Evolutionary conservation across 768 basidiomycete species (phyloP), one percentile per base, ranked within the genome.

Genomic region (Russula dissimulans): DNA sequence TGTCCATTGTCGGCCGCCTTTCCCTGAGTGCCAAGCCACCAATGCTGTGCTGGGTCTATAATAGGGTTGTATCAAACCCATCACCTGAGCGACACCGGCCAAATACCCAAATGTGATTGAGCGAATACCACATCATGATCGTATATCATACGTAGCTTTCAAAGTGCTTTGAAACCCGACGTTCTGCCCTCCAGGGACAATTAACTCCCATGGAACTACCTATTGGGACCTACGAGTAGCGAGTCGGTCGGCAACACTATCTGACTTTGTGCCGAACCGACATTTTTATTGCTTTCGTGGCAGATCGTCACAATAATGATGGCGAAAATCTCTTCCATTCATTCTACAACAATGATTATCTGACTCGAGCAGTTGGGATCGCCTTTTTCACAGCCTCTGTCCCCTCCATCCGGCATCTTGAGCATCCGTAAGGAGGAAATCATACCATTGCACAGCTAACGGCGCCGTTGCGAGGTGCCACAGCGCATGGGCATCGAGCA

Each of bases 391-490:
- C 18, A 59, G 50, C 65, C 70, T 75, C 45, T 72, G 71, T 42
- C 75, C 74, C 54, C 77, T 77, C 90, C 90, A 91, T 18, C 84
- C 82, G 11, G 75, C 73, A 65, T 91, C 87, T 50, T 77, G 72
- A 1, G 90, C 78, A 70, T 95, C 94, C 65, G 82, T 71, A 7
- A 88, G 69, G 34, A 95, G 70, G 66, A 95, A 95, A n/a, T 79
- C 75, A 67, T 95, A 98, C 94, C 95, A 97, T 48, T 81, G 76
- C 49, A 79, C 68, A 4, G 85, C 82, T 36, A 98, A 81, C 0
- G 87, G 86, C 0, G 81, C 86, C 0, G 95, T 99, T 4, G 83
- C 79, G 8, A 89, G 75, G 71, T 99, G 95, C 97, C 95, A 98
- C 15, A 98, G 73, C 3, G 92, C 79, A 71, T 97, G 97, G 0